Base-by-base conservation (phyloP, 768 basidiomycete genomes). In the Amanita fuliginea region DNA sequence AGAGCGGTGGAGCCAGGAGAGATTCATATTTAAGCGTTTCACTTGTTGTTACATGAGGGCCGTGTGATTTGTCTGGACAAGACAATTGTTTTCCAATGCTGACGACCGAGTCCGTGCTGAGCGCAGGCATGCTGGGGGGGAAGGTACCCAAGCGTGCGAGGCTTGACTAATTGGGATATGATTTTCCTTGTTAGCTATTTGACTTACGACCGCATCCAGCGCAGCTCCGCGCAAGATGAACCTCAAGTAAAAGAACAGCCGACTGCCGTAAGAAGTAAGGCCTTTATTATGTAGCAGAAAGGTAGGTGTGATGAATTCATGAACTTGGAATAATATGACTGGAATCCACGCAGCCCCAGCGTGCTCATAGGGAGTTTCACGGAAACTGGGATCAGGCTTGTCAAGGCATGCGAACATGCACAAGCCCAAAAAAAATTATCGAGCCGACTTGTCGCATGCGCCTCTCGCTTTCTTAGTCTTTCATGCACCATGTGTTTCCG, bases 401-500 rank as follows among this genome's bases (percentile, higher is more conserved):
- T 60, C 60, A 63, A 55, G 60, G 57, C 64, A 65, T 66, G 64
- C 60, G 64, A 64, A 62, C 57, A 58, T 58, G 58, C 47, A 42
- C 40, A 50, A 43, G 33, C 47, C 47, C 47, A 39, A 50, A 50
- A 50, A 40, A 43, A 42, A 42, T 3, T 11, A 28, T 34, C 41
- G 30, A 43, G 49, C 40, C 40, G 49, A 50, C 33, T 21, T 2
- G 19, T 51, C 21, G 50, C 44, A 36, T 46, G 40, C 51, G 46
- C 21, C 44, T 46, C 59, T 59, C 57, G 58, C 60, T 60, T 60
- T 62, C 60, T 59, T 61, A 60, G 59, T 54, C 62, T 60, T 62
- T 59, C 57, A 54, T 57, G 40, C 52, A 63, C 67, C 70, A 73
- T 73, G 70, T 68, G 69, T 72, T 67, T 66, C 56, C 60, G 58